Evolutionary conservation across 495 filamentous ascomycete genomes (phyloP).

Genomic region (Talaromyces adpressus): DNA sequence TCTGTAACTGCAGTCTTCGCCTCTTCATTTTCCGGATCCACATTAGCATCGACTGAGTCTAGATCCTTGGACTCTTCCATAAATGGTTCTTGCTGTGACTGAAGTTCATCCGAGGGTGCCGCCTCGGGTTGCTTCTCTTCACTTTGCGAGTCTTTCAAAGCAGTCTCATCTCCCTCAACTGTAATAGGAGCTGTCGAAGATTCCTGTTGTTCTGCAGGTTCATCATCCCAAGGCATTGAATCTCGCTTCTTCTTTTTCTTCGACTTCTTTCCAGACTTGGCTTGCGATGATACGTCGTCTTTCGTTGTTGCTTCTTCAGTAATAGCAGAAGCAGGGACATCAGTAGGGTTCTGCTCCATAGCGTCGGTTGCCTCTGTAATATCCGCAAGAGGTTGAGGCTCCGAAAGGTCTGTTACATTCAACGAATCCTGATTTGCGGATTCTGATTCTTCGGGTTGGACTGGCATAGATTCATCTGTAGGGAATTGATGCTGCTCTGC

Average conservation of each 20-base stretch:
- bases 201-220: neutral
- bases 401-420: neutral
- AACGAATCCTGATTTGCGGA: neutral
- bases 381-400: neutral
- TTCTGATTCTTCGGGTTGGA: neutral
- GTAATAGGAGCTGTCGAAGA: neutral
- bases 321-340: neutral
- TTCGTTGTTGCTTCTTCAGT: neutral
- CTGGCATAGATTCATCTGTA: neutral
- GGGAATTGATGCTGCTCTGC: neutral
- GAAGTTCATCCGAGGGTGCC: neutral
- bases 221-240: slow-evolving; percentile 1
- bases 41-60: neutral
- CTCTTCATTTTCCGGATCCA: slow-evolving; percentile 15
- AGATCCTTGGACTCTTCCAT: slow-evolving; percentile 8
- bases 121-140: neutral
- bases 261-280: slow-evolving; percentile 24
- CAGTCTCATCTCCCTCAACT: neutral
- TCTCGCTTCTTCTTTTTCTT: slow-evolving; percentile 36
- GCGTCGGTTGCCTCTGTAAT: neutral
- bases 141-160: neutral
- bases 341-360: neutral
- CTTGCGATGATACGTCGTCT: neutral
- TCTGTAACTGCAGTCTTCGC: slow-evolving; percentile 11
- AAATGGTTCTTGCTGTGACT: slow-evolving; percentile 9